These are phyloP conservation scores for Puccinia horiana DNA, from an alignment of 1,284 basidiomycete species.

Conservation along the genomic window DNA sequence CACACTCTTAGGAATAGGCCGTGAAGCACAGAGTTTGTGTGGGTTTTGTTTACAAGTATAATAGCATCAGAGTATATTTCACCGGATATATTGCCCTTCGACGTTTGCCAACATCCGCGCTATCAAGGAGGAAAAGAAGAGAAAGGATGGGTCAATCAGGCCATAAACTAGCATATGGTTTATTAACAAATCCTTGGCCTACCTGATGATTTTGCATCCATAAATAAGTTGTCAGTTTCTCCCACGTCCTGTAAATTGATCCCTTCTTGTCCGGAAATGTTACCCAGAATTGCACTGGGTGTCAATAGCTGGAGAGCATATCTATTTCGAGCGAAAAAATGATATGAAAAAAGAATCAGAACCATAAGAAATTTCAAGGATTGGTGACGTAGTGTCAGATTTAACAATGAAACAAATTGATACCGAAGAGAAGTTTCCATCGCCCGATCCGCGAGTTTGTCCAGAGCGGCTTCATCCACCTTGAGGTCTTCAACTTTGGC, in stretches of 20 bases:
- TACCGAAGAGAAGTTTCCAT: constrained; percentile 79
- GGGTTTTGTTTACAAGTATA: background rate
- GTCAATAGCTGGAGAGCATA: constrained; percentile 90
- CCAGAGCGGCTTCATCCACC: constrained; percentile 74
- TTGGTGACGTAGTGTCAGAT: background rate
- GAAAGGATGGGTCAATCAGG: background rate
- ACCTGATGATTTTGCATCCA: constrained; percentile 73
- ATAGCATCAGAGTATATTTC: background rate
- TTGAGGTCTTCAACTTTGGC: constrained; percentile 82
- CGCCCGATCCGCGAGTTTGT: constrained; percentile 79
- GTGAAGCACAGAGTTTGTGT: background rate
- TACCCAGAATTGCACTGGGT: constrained; percentile 85
- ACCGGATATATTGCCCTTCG: constrained; percentile 49
- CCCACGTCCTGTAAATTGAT: constrained; percentile 82
- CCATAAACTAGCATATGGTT: background rate
- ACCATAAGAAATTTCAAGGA: background rate
- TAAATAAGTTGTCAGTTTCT: constrained; percentile 81
- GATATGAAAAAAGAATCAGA: constrained; percentile 25
- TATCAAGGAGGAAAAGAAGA: background rate
- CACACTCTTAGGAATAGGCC: background rate
- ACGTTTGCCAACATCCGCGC: constrained; percentile 24
- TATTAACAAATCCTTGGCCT: background rate
- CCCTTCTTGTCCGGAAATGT: constrained; percentile 73
- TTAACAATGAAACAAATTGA: constrained; percentile 51
- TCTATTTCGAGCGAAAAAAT: constrained; percentile 60